A percentile compares a stretch with the other conserved stretches of the same genome.
phyloP scores from a whole-genome alignment of 2,329 filamentous ascomycete species.

The Cercospora zeina region DNA sequence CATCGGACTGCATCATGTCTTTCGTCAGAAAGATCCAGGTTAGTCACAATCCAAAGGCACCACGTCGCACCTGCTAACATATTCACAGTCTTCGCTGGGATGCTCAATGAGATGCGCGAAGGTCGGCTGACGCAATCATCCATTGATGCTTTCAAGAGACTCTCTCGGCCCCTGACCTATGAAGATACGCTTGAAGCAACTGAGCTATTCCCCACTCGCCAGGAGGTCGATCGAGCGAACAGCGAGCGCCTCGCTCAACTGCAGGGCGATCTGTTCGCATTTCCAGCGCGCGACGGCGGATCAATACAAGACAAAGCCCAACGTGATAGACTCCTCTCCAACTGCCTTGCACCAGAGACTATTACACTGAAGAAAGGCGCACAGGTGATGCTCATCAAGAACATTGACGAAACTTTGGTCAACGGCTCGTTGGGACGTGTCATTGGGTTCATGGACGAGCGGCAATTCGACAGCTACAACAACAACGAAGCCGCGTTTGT shows the following conservation, averaged over 20 bases:
- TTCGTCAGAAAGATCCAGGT: slow-evolving; percentile 85
- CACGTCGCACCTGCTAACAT: slow-evolving; percentile 34
- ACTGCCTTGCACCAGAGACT: slow-evolving; percentile 86
- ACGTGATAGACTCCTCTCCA: slow-evolving; percentile 75
- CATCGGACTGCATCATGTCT: slow-evolving; percentile 91
- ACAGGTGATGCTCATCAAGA: slow-evolving; percentile 99
- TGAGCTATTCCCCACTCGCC: slow-evolving; percentile 87
- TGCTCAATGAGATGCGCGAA: slow-evolving; percentile 97
- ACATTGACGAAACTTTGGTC: slow-evolving; percentile 88
- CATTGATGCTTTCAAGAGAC: slow-evolving; percentile 70
- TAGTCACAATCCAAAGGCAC: slow-evolving; percentile 32
- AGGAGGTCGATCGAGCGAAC: slow-evolving; percentile 88
- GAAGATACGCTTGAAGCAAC: slow-evolving; percentile 78
- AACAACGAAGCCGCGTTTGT: slow-evolving; percentile 33
- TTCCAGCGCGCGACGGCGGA: slow-evolving; percentile 73
- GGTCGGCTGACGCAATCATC: slow-evolving; percentile 77
- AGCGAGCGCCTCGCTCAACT: slow-evolving; percentile 69
- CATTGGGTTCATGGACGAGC: slow-evolving; percentile 73
- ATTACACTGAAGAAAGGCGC: slow-evolving; percentile 86
- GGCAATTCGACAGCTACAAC: slow-evolving; percentile 43
- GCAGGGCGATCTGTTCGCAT: slow-evolving; percentile 66
- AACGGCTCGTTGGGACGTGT: slow-evolving; percentile 93
- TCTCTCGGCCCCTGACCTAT: slow-evolving; percentile 70
- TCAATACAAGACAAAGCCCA: slow-evolving; percentile 63
- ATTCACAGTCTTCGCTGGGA: slow-evolving; percentile 72